A percentile compares a stretch with the other conserved stretches of the same genome.
phyloP scores from a whole-genome alignment of 768 basidiomycete genomes.

The Pisolithus microcarpus region DNA sequence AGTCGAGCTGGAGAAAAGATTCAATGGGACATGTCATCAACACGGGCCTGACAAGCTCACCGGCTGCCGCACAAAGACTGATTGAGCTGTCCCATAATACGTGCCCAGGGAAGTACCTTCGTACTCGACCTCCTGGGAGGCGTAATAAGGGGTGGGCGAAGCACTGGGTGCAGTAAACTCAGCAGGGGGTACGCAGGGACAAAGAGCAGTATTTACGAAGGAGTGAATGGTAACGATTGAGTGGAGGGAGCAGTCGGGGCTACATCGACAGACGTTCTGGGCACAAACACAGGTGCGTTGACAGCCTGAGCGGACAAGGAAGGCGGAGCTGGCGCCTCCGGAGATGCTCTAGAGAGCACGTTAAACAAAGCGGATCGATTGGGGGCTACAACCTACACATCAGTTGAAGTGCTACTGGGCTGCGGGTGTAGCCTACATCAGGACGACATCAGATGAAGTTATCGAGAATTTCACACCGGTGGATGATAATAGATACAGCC shows the following conservation, averaged over 20 bases:
- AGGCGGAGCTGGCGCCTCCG: conserved; percentile 39
- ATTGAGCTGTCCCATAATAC: conserved; percentile 37
- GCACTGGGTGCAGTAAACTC: conserved; percentile 13
- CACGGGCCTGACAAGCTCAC: conserved; percentile 33
- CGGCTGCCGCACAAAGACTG: conserved; percentile 55
- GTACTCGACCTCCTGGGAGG: conserved; percentile 28
- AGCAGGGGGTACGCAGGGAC: background rate
- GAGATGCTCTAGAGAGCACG: conserved; percentile 25
- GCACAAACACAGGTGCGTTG: conserved; percentile 81
- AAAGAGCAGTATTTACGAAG: conserved; percentile 14
- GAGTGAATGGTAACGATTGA: conserved; percentile 25
- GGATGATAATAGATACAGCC: conserved; percentile 84
- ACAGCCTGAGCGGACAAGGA: conserved; percentile 57
- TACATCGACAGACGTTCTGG: conserved; percentile 58
- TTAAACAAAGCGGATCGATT: conserved; percentile 1
- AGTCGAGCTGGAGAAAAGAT: conserved; percentile 57
- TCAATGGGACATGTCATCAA: background rate
- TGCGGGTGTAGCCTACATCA: conserved; percentile 18
- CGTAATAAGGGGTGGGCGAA: conserved; percentile 23
- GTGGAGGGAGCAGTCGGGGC: conserved; percentile 25
- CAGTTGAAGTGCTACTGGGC: conserved; percentile 5
- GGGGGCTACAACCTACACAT: conserved; percentile 19
- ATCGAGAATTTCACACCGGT: conserved; percentile 34
- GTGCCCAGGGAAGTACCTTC: conserved; percentile 22
- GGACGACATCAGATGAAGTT: conserved; percentile 1